Evolutionary conservation across 768 basidiomycete species (phyloP).

Genomic region (Boletellus emodensis): DNA sequence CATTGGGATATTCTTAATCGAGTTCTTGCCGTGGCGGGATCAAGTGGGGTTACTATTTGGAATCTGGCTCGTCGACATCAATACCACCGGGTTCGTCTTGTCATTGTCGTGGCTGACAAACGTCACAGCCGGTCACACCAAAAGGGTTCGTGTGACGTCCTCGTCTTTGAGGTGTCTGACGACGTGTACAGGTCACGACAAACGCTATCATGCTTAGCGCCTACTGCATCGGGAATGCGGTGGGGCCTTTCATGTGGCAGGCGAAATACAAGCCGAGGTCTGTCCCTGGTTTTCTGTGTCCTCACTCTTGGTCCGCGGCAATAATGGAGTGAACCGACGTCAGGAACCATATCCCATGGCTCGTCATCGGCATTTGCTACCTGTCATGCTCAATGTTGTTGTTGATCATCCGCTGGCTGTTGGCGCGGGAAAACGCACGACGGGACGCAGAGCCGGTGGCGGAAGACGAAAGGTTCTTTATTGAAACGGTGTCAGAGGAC

Average conservation of each 20-base stretch:
- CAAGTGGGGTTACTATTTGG: constrained; percentile 62
- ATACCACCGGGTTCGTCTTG: constrained; percentile 57
- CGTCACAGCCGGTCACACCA: constrained; percentile 70
- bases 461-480: constrained; percentile 58
- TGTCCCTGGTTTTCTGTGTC: not conserved
- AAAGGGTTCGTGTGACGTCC: constrained; percentile 44
- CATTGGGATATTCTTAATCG: constrained; percentile 57
- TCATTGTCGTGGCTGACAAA: constrained; percentile 60
- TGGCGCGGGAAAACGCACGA: constrained; percentile 58
- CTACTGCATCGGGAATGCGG: constrained; percentile 64
- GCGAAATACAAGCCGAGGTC: constrained; percentile 62
- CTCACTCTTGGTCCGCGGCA: too few species aligned
- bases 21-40: constrained; percentile 60
- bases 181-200: constrained; percentile 23
- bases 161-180: not conserved
- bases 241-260: constrained; percentile 79
- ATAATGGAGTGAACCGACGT: not conserved
- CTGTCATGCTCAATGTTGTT: constrained; percentile 45
- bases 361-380: constrained; percentile 67
- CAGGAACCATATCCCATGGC: constrained; percentile 75
- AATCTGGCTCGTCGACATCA: constrained; percentile 37
- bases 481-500: constrained; percentile 48
- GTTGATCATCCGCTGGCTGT: constrained; percentile 48
- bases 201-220: constrained; percentile 74
- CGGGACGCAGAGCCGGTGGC: constrained; percentile 58